Base-by-base conservation (phyloP, 306 rosid species). In the Lathyrus aphaca region DNA sequence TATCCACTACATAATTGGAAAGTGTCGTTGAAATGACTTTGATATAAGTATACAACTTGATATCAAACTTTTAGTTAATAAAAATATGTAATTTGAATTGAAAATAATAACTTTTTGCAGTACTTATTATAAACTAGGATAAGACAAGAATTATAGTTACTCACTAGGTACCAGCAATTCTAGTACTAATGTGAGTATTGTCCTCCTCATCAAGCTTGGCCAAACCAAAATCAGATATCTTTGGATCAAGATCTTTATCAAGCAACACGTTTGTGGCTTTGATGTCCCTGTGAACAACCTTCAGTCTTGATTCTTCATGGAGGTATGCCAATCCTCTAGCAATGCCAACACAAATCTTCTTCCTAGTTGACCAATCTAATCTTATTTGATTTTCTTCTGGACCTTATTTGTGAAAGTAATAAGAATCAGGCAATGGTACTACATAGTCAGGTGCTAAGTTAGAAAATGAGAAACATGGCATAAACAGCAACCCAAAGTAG, bases 211-310 rank as follows among this genome's bases (percentile, higher is more conserved):
- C 70, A 57, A 86, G 96, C 73, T 79, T 89, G 32, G 88, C 91
- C 59, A 86, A 51, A 38, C 90, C 82, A 68, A 86, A 84, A 61
- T 89, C 88, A 0, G 80, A 82, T 49, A 89, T 84, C 68, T 89
- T 89, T 2, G 86, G 84, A 1, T 53, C 68, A 0, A 89, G 64
- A 37, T 83, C 42, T 38, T 25, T 59, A 46, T 75, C 74, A 3
- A 75, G 69, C 25, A 75, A 21, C 10, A 75, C 80, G 49, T 75
- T 88, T 8, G 88, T 77, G 4, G 88, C 90, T 66, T 88, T 88
- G 5, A 87, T 87, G 53, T 88, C 94, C 74, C 94, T 69, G 5
- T 85, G 94, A 35, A 88, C 90, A 21, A 88, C 77, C 66, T 85
- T 88, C 37, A 88, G 14, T 76, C 80, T 79, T 5, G 94, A 88